phyloP scores from a whole-genome alignment of 1,284 basidiomycete genomes.

The Cryptococcus floricola region DNA sequence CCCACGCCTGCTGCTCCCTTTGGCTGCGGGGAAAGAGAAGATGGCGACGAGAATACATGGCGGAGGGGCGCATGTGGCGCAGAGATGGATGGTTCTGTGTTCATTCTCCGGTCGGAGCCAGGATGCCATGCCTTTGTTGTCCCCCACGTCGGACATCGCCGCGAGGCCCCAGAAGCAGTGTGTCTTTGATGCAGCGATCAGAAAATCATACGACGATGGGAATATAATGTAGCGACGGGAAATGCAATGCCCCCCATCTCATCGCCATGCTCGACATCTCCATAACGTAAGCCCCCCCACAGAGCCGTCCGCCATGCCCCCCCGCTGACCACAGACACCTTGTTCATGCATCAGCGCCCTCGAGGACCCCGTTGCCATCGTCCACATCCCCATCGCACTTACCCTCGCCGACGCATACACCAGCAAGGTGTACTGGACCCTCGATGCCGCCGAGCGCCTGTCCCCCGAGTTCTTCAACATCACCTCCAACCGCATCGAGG shows the following conservation, averaged over 20 bases:
- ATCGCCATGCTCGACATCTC: background rate
- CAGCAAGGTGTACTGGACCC: constrained; percentile 41
- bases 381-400: constrained; percentile 36
- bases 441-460: constrained; percentile 24
- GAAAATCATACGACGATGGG: no score
- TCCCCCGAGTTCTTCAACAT: constrained; percentile 43
- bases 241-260: background rate
- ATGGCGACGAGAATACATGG: background rate
- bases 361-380: constrained; percentile 33
- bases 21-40: no score
- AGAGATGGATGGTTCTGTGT: background rate
- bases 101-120: background rate
- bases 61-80: background rate
- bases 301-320: background rate
- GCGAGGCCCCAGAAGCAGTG: no score
- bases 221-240: no score
- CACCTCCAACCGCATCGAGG: constrained; percentile 42
- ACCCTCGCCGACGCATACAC: constrained; percentile 11
- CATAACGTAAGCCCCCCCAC: background rate
- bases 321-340: background rate
- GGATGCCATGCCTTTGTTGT: background rate
- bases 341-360: constrained; percentile 21
- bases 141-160: no score
- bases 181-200: no score
- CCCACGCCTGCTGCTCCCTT: no score